These are phyloP conservation scores for Sarocladium oryzae DNA, from an alignment of 2,329 filamentous ascomycete genomes.

Conservation along the genomic window DNA sequence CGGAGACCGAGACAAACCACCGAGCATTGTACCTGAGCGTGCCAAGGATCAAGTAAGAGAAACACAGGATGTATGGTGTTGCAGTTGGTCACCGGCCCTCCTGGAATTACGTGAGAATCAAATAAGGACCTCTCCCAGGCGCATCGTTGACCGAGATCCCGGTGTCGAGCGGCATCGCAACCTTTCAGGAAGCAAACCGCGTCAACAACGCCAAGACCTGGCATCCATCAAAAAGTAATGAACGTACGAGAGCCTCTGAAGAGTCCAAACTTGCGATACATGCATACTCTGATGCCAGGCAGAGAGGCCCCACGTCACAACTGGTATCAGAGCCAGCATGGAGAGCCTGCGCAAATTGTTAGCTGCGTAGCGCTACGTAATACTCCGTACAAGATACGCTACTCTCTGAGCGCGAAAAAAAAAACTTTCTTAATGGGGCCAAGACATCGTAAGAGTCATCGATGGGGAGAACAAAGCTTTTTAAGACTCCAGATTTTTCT, in stretches of 20 bases:
- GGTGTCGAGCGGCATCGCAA: not conserved
- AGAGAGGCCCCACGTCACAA: too few relatives aligned
- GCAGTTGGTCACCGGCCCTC: not conserved
- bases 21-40: not conserved
- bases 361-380: too few relatives aligned
- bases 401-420: not conserved
- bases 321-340: too few relatives aligned
- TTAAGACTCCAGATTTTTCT: not conserved
- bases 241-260: too few relatives aligned
- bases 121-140: not conserved
- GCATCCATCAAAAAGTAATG: too few relatives aligned
- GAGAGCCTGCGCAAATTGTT: too few relatives aligned
- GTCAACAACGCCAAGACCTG: too few relatives aligned
- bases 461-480: not conserved
- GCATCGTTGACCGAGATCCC: not conserved
- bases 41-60: not conserved
- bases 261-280: too few relatives aligned
- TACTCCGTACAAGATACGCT: not conserved
- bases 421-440: not conserved
- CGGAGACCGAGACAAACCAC: not conserved
- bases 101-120: not conserved
- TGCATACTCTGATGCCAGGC: too few relatives aligned
- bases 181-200: too few relatives aligned
- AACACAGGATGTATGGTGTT: not conserved
- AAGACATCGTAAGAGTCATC: constrained; percentile 6